Percentiles rank a stretch among this genome's conserved stretches.
These are phyloP conservation scores for Mycosphaerella sp. DNA, from an alignment of 2,329 filamentous ascomycete genomes.

Conservation along the genomic window DNA sequence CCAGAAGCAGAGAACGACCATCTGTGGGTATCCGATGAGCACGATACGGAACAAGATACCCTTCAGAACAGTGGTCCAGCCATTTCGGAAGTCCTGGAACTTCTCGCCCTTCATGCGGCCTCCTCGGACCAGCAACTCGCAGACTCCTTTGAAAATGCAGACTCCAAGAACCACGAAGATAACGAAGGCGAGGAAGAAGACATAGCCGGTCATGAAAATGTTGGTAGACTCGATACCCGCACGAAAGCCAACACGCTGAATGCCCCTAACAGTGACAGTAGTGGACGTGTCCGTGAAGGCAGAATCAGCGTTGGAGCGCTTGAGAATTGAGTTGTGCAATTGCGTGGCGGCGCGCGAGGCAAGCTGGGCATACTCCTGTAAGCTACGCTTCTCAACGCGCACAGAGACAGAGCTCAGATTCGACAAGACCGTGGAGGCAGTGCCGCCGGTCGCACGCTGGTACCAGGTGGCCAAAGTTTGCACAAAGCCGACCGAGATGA, in stretches of 20 bases:
- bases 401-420: constrained; percentile 69
- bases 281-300: constrained; percentile 31
- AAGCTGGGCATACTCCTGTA: constrained; percentile 42
- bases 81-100: constrained; percentile 89
- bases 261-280: constrained; percentile 62
- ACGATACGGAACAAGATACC: constrained; percentile 87
- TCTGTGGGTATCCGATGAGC: constrained; percentile 85
- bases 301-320: constrained; percentile 25
- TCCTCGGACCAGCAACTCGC: constrained; percentile 67
- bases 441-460: constrained; percentile 85
- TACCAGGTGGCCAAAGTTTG: constrained; percentile 92
- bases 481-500: constrained; percentile 81
- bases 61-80: constrained; percentile 87
- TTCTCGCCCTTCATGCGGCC: constrained; percentile 77
- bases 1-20: constrained; percentile 87
- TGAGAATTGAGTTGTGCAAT: constrained; percentile 41
- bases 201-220: constrained; percentile 84
- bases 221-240: constrained; percentile 83
- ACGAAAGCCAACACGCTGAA: constrained; percentile 81
- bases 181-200: constrained; percentile 83
- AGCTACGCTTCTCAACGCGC: constrained; percentile 66
- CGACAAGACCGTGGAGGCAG: constrained; percentile 69
- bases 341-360: constrained; percentile 48
- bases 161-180: constrained; percentile 66
- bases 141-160: constrained; percentile 70